phyloP scores from a whole-genome alignment of 768 basidiomycete species.

The Suillus alpinus region DNA sequence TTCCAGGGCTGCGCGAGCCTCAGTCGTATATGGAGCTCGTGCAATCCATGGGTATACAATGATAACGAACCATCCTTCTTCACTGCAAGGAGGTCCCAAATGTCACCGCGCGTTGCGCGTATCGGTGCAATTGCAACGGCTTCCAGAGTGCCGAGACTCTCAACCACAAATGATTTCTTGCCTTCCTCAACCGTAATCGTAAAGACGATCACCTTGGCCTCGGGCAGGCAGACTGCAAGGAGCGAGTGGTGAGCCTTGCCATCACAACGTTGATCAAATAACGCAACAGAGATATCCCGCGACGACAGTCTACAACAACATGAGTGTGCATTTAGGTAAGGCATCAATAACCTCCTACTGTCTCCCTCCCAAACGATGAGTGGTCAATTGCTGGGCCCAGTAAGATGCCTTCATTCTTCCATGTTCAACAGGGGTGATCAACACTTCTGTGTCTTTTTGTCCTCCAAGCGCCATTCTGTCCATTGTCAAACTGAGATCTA shows the following conservation, averaged over 20 bases:
- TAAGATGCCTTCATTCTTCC: constrained; percentile 68
- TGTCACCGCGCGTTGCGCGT: constrained; percentile 55
- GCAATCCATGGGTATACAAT: constrained; percentile 61
- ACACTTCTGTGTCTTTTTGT: constrained; percentile 40
- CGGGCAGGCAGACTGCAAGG: constrained; percentile 55
- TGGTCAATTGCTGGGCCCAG: constrained; percentile 66
- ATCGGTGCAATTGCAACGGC: constrained; percentile 58
- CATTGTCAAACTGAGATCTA: constrained; percentile 58
- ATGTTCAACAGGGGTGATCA: constrained; percentile 46
- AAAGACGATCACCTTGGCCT: constrained; percentile 45
- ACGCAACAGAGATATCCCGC: constrained; percentile 44
- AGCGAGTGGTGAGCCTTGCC: constrained; percentile 50
- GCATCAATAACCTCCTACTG: constrained; percentile 44
- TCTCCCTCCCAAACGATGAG: constrained; percentile 41
- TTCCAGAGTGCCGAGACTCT: constrained; percentile 33
- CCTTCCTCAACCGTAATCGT: constrained; percentile 41
- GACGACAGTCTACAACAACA: constrained; percentile 5
- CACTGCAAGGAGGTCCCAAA: constrained; percentile 70
- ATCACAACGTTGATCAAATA: constrained; percentile 68
- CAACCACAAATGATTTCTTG: constrained; percentile 40
- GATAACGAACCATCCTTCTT: constrained; percentile 52
- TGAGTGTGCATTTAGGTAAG: constrained; percentile 4
- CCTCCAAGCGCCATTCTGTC: constrained; percentile 68
- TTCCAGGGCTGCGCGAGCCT: constrained; percentile 12
- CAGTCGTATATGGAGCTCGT: constrained; percentile 40